A percentile compares a stretch with the other conserved stretches of the same genome.
Evolutionary conservation across 1,284 basidiomycete species (phyloP).

Genomic region (Pseudozyma thailandica): DNA sequence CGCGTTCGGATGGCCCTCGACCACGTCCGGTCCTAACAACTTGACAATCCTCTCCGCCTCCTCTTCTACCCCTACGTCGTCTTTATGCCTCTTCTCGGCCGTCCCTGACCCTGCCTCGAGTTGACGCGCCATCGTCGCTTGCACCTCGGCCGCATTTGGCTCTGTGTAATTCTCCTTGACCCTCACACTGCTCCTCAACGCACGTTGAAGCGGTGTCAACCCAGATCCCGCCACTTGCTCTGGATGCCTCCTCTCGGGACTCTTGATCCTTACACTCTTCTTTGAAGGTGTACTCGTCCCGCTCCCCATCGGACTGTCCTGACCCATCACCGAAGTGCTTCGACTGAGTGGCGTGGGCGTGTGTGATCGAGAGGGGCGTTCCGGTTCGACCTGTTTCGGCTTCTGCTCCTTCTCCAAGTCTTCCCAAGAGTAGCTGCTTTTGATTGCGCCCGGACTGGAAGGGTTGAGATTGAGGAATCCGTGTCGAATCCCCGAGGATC

Average conservation of each 20-base stretch:
- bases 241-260: slow-evolving; percentile 40
- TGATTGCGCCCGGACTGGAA: slow-evolving; percentile 51
- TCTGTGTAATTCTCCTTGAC: slow-evolving; percentile 43
- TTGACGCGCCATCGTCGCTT: slow-evolving; percentile 1
- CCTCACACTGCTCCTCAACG: slow-evolving; percentile 29
- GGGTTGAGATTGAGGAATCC: slow-evolving; percentile 57
- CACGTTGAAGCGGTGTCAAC: slow-evolving; percentile 35
- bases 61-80: slow-evolving; percentile 60
- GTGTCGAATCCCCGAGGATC: slow-evolving; percentile 42
- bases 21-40: slow-evolving; percentile 58
- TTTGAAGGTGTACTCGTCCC: slow-evolving; percentile 48
- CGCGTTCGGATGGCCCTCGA: slow-evolving; percentile 59
- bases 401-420: slow-evolving; percentile 37
- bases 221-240: slow-evolving; percentile 17
- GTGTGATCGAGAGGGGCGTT: slow-evolving; percentile 28
- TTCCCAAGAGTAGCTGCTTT: slow-evolving; percentile 50
- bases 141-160: slow-evolving; percentile 1
- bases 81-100: slow-evolving; percentile 49
- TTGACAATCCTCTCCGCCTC: slow-evolving; percentile 63
- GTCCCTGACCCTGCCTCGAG: slow-evolving; percentile 27
- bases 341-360: slow-evolving; percentile 30
- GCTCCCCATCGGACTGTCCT: slow-evolving; percentile 30
- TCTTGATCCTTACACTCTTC: slow-evolving; percentile 47
- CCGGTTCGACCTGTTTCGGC: slow-evolving; percentile 3
- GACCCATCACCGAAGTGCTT: slow-evolving; percentile 8